Evolutionary conservation across 176 grass and related monocot genomes (phyloP), one percentile per base, ranked within the genome.

Genomic region (Lolium perenne): DNA sequence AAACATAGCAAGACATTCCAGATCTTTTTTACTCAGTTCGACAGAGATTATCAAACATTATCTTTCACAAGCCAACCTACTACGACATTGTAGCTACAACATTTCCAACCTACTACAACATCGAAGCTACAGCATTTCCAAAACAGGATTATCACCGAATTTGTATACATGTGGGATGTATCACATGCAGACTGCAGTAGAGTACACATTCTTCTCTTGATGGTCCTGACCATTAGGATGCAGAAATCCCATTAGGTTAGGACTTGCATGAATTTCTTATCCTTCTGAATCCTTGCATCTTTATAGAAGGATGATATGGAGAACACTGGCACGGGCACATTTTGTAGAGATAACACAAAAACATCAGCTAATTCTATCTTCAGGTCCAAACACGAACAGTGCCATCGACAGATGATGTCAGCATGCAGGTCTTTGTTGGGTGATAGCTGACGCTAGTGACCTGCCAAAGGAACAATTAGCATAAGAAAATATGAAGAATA

Each of bases 371-470:
- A 62, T 67, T 16, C 20, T n/a, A 14, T 57, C 25, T 77, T 92
- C 80, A 90, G 74, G 82, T 88, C 84, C 96, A 98, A 89, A 98
- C 93, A 65, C 94, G 76, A 70, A 98, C 61, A 17, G 91, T 94
- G 79, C 96, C 93, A 86, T 98, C 96, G 2, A 98, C 90, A 8
- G 91, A 98, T 82, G 96, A 95, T 25, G 96, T 98, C 49, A 98
- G 76, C 96, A 95, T 95, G 85, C 93, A 98, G 14, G 83, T 85
- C 63, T 92, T 92, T 45, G 94, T 90, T 46, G 96, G 91, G 84
- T 98, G 96, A 72, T 92, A 98, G 88, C 84, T 94, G 21, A 98
- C 92, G 47, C 95, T 95, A 1, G 95, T 98, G 18, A 98, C 93
- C 95, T 98, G 55, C 22, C 51, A 88, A 76, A 86, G 45, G 1